Evolutionary conservation across 768 basidiomycete genomes (phyloP).

Genomic region (Neoboletus magnificus): DNA sequence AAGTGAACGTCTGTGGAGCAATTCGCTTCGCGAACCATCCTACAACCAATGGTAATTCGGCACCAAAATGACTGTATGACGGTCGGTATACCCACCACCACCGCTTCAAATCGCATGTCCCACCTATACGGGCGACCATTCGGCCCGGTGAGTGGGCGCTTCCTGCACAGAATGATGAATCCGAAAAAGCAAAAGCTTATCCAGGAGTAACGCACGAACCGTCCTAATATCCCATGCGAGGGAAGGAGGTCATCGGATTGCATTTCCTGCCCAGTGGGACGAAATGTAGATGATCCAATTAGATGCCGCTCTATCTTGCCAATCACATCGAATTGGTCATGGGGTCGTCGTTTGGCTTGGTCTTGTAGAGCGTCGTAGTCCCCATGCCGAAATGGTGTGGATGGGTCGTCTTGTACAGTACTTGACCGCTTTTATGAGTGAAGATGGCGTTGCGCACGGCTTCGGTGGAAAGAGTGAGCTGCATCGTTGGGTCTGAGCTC

Average conservation of each 20-base stretch:
- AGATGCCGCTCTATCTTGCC: slow-evolving; percentile 36
- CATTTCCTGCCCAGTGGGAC: slow-evolving; percentile 26
- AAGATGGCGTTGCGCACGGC: slow-evolving; percentile 24
- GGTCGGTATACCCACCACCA: slow-evolving; percentile 14
- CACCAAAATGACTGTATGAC: not conserved
- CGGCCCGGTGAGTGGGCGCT: slow-evolving; percentile 32
- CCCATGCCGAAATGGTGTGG: slow-evolving; percentile 7
- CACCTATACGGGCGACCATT: slow-evolving; percentile 35
- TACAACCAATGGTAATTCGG: not conserved
- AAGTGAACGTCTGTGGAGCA: slow-evolving; percentile 14
- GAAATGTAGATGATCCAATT: slow-evolving; percentile 29
- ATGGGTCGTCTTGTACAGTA: slow-evolving; percentile 30
- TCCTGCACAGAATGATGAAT: slow-evolving; percentile 5
- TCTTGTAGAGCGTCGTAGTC: slow-evolving; percentile 26
- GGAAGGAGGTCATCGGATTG: slow-evolving; percentile 26
- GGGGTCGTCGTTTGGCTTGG: slow-evolving; percentile 20
- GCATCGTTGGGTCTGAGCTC: slow-evolving; percentile 11
- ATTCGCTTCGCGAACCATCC: slow-evolving; percentile 16
- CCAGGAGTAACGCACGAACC: slow-evolving; percentile 13
- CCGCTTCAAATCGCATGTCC: slow-evolving; percentile 18
- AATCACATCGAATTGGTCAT: slow-evolving; percentile 29
- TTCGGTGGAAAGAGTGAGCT: slow-evolving; percentile 21
- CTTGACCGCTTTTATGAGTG: slow-evolving; percentile 25
- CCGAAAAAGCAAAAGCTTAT: not conserved
- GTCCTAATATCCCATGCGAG: slow-evolving; percentile 17